Evolutionary conservation across 495 filamentous ascomycete species (phyloP).

Genomic region (Glutinoglossum americanum): DNA sequence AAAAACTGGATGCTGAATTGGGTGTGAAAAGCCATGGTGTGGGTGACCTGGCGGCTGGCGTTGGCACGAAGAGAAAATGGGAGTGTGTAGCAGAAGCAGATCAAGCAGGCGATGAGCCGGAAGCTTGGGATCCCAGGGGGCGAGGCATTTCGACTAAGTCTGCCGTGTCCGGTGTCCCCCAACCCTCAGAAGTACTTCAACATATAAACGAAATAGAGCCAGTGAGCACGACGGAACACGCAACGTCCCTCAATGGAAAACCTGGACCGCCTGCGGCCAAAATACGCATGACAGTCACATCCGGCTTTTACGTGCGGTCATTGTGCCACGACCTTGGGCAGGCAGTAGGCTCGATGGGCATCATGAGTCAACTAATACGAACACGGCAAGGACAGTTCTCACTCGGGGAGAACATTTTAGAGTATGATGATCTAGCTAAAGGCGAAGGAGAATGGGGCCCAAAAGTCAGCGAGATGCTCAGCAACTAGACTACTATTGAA

Average conservation of each 20-base stretch:
- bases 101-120: not conserved
- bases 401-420: slow-evolving; percentile 50
- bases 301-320: slow-evolving; percentile 91
- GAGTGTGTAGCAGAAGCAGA: not conserved
- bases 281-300: slow-evolving; percentile 79
- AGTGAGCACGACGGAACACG: slow-evolving; percentile 9
- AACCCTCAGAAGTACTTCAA: not conserved
- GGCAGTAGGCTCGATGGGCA: slow-evolving; percentile 54
- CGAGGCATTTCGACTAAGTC: not conserved
- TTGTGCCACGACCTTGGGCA: slow-evolving; percentile 80
- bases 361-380: slow-evolving; percentile 73
- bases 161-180: not conserved
- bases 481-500: not conserved
- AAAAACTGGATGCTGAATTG: not conserved
- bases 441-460: slow-evolving; percentile 72
- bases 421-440: slow-evolving; percentile 57
- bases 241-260: slow-evolving; percentile 14
- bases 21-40: not conserved
- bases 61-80: not conserved
- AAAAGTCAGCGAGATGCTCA: slow-evolving; percentile 41
- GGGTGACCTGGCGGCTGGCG: not conserved
- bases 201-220: not conserved
- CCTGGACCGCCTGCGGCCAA: slow-evolving; percentile 42
- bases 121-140: not conserved
- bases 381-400: slow-evolving; percentile 62